Conservation (phyloP, 257 asterid species). For the Marsdenia floribunda region DNA sequence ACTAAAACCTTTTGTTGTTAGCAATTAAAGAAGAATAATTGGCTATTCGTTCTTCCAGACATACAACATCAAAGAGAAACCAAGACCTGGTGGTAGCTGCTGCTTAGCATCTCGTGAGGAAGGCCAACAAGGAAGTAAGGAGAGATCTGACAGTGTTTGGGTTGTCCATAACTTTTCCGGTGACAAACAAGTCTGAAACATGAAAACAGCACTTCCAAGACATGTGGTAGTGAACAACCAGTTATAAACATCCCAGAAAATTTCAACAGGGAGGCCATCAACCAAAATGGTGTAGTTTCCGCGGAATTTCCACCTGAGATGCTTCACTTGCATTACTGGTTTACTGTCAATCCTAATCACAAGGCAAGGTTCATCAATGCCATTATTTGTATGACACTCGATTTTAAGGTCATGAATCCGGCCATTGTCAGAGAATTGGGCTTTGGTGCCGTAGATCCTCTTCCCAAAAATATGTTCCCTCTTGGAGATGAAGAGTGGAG, state of each 20-base stretch:
- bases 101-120: not conserved
- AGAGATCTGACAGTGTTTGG: conserved; percentile 32
- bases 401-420: conserved; percentile 63
- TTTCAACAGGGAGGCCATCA: conserved; percentile 82
- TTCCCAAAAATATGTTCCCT: conserved; percentile 74
- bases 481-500: conserved; percentile 55
- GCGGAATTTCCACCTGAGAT: conserved; percentile 74
- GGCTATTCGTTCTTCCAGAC: conserved; percentile 76
- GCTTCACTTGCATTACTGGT: conserved; percentile 67
- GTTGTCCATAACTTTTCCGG: conserved; percentile 61
- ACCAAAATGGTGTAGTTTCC: conserved; percentile 66
- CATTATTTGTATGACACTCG: conserved; percentile 54
- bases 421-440: conserved; percentile 66
- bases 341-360: conserved; percentile 58
- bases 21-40: conserved; percentile 16
- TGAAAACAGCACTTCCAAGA: conserved; percentile 68
- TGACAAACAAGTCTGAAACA: conserved; percentile 60
- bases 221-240: conserved; percentile 66
- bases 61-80: conserved; percentile 66
- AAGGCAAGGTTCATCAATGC: conserved; percentile 52
- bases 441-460: conserved; percentile 55
- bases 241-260: conserved; percentile 85
- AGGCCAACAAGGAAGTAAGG: conserved; percentile 52
- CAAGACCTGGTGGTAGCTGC: conserved; percentile 39
- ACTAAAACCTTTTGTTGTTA: conserved; percentile 14